Evolutionary conservation across 1,139 yeast species (phyloP).

Genomic region (Insectozyma bohioensis): DNA sequence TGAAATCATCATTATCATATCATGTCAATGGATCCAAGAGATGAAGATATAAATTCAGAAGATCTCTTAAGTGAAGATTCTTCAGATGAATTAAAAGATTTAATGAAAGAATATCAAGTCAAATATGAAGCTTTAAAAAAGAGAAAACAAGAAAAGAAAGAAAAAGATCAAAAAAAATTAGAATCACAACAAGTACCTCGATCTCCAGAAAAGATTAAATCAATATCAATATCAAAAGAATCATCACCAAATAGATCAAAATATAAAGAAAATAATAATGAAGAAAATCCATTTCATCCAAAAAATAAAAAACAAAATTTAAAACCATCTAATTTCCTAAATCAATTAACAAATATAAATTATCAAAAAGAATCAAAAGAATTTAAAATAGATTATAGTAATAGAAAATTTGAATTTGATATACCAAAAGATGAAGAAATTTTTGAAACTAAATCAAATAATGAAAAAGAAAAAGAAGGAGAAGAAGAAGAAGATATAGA

Average conservation of each 20-base stretch:
- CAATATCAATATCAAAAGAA: background rate
- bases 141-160: conserved; percentile 15
- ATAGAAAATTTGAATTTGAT: conserved; percentile 24
- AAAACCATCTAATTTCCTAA: conserved; percentile 16
- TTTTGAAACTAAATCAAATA: conserved; percentile 19
- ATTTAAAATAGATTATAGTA: conserved; percentile 18
- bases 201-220: conserved; percentile 12
- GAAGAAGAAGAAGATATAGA: too few relatives aligned
- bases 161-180: background rate
- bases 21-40: conserved; percentile 20
- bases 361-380: conserved; percentile 7
- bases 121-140: conserved; percentile 19
- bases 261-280: too few relatives aligned
- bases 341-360: conserved; percentile 14
- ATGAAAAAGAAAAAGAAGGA: conserved; percentile 14
- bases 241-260: background rate
- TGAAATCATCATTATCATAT: background rate
- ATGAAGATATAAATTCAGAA: conserved; percentile 19
- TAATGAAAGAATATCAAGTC: conserved; percentile 30
- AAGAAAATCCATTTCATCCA: background rate
- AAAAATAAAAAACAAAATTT: background rate
- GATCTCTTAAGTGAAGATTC: conserved; percentile 29
- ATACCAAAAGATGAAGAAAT: conserved; percentile 18
- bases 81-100: conserved; percentile 27
- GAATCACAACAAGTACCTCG: conserved; percentile 10